Conservation (phyloP, 768 basidiomycete species). For the Naganishia randhawae region DNA sequence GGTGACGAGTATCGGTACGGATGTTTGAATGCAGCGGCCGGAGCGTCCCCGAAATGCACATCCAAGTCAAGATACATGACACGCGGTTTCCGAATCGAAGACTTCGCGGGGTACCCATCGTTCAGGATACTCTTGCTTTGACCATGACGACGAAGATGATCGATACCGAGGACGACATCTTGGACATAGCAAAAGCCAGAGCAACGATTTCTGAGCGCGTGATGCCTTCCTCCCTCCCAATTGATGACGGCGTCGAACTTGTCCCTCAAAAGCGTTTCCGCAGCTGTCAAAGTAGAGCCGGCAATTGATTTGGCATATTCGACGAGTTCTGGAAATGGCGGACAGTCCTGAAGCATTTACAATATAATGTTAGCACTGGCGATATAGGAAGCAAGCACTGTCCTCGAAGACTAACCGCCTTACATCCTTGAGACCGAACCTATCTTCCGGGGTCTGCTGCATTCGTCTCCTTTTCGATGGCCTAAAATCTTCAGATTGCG, state of each 20-base stretch:
- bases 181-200: slow-evolving; percentile 94
- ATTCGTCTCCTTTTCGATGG: background rate
- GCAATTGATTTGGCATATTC: slow-evolving; percentile 70
- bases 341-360: slow-evolving; percentile 61
- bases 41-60: slow-evolving; percentile 84
- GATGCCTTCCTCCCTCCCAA: slow-evolving; percentile 95
- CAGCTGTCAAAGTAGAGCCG: slow-evolving; percentile 73
- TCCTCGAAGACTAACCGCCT: slow-evolving; percentile 4
- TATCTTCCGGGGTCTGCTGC: background rate
- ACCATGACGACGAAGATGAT: slow-evolving; percentile 49
- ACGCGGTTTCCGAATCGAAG: slow-evolving; percentile 52
- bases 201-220: slow-evolving; percentile 71
- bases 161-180: slow-evolving; percentile 76
- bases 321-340: slow-evolving; percentile 65
- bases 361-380: background rate
- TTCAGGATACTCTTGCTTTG: background rate
- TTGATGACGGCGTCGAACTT: slow-evolving; percentile 63
- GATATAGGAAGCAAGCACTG: background rate
- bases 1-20: slow-evolving; percentile 34
- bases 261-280: slow-evolving; percentile 57
- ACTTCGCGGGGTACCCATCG: slow-evolving; percentile 43
- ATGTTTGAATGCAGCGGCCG: slow-evolving; percentile 61
- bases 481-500: background rate
- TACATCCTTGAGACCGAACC: slow-evolving; percentile 19
- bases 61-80: slow-evolving; percentile 91